These are phyloP conservation scores for Populus hybrid DNA, from an alignment of 441 rosid genomes.

Conservation along the genomic window DNA sequence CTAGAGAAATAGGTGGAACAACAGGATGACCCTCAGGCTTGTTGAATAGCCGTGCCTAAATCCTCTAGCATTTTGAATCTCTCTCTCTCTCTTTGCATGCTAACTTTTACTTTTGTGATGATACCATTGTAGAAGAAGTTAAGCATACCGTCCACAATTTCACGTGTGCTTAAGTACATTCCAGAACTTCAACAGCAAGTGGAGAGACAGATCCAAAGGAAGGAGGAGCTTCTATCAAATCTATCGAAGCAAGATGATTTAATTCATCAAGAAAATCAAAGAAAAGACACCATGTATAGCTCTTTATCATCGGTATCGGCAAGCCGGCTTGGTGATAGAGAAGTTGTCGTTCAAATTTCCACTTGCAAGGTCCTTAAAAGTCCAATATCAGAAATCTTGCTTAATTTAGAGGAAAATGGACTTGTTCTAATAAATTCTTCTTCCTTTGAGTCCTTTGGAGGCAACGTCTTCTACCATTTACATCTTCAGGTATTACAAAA, in stretches of 20 bases:
- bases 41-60: no score
- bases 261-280: constrained; percentile 18
- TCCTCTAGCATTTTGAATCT: no score
- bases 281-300: not conserved
- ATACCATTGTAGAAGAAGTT: constrained; percentile 41
- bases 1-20: no score
- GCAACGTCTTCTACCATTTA: constrained; percentile 46
- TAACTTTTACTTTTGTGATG: not conserved
- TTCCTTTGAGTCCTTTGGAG: constrained; percentile 50
- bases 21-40: no score
- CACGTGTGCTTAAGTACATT: constrained; percentile 46
- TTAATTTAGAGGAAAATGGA: constrained; percentile 25
- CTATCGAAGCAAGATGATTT: constrained; percentile 22
- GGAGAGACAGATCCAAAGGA: constrained; percentile 35
- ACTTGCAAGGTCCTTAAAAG: not conserved
- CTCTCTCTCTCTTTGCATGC: no score
- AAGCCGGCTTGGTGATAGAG: constrained; percentile 26
- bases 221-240: constrained; percentile 33
- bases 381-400: constrained; percentile 24
- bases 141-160: constrained; percentile 57
- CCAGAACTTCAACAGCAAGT: constrained; percentile 53
- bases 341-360: constrained; percentile 26
- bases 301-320: constrained; percentile 33
- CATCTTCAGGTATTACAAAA: constrained; percentile 41
- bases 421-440: constrained; percentile 32